phyloP scores from a whole-genome alignment of 1,284 basidiomycete species.

The Tilletia indica region DNA sequence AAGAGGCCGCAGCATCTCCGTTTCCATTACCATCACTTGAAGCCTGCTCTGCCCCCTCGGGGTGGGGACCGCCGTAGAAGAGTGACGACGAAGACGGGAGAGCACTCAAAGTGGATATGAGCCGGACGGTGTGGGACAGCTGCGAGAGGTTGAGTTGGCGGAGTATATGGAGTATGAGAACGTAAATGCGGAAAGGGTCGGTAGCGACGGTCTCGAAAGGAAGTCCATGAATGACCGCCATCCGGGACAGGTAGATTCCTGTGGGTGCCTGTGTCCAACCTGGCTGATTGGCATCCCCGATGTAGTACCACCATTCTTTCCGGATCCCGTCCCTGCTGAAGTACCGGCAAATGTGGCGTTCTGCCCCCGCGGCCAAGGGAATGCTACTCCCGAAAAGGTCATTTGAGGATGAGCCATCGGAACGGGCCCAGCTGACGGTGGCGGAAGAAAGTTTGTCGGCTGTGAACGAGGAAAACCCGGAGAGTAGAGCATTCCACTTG shows the following conservation, averaged over 20 bases:
- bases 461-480: too few species aligned
- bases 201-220: conserved; percentile 1
- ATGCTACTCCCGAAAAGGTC: neutral
- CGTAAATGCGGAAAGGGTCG: conserved; percentile 13
- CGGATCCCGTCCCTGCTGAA: too few species aligned
- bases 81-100: neutral
- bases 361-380: neutral
- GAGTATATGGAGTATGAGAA: conserved; percentile 7
- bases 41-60: neutral
- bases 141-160: neutral
- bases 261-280: neutral
- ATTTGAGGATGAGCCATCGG: neutral
- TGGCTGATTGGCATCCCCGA: neutral
- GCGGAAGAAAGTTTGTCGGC: too few species aligned
- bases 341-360: neutral
- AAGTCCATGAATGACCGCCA: conserved; percentile 11
- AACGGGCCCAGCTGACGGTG: too few species aligned
- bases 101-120: neutral
- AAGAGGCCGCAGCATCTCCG: neutral
- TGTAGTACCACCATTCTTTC: too few species aligned
- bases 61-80: neutral
- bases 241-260: neutral
- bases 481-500: too few species aligned
- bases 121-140: conserved; percentile 6
- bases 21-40: neutral